These are phyloP conservation scores for Vigna unguiculata DNA, from an alignment of 306 rosid genomes.

Conservation along the genomic window DNA sequence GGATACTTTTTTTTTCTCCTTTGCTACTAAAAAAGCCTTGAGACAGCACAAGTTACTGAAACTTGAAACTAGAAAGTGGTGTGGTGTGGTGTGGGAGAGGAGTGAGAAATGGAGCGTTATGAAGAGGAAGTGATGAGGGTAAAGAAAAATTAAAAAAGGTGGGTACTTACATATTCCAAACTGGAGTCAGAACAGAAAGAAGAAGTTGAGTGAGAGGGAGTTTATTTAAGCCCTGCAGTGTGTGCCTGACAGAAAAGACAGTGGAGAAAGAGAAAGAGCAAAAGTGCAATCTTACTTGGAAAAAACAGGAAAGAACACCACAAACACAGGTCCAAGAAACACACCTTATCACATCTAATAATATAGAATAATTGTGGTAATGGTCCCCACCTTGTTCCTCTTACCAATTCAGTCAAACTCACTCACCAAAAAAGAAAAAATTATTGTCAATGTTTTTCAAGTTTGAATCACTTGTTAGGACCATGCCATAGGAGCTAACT, in stretches of 20 bases:
- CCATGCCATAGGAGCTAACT: no score
- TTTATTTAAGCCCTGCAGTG: slow-evolving; percentile 33
- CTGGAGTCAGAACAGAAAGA: slow-evolving; percentile 7
- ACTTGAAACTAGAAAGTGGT: slow-evolving; percentile 4
- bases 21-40: slow-evolving; percentile 29
- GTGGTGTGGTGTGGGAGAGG: slow-evolving; percentile 37
- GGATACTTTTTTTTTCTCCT: slow-evolving; percentile 36
- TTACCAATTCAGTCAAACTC: slow-evolving; percentile 72
- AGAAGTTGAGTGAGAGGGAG: slow-evolving; percentile 36
- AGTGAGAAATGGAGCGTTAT: slow-evolving; percentile 34
- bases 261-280: slow-evolving; percentile 36
- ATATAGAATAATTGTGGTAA: slow-evolving; percentile 52
- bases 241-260: slow-evolving; percentile 50
- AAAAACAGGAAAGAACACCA: slow-evolving; percentile 46
- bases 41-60: slow-evolving; percentile 43
- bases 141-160: slow-evolving; percentile 36
- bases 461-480: slow-evolving; percentile 52
- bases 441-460: slow-evolving; percentile 57
- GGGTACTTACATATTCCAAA: slow-evolving; percentile 43
- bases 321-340: slow-evolving; percentile 42
- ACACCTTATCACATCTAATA: slow-evolving; percentile 48
- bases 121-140: slow-evolving; percentile 32
- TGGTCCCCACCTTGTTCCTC: slow-evolving; percentile 60
- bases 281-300: slow-evolving; percentile 60
- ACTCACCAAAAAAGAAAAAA: slow-evolving; percentile 55